Conservation (phyloP, 1,139 yeast species). For the Taphrina sp. region DNA sequence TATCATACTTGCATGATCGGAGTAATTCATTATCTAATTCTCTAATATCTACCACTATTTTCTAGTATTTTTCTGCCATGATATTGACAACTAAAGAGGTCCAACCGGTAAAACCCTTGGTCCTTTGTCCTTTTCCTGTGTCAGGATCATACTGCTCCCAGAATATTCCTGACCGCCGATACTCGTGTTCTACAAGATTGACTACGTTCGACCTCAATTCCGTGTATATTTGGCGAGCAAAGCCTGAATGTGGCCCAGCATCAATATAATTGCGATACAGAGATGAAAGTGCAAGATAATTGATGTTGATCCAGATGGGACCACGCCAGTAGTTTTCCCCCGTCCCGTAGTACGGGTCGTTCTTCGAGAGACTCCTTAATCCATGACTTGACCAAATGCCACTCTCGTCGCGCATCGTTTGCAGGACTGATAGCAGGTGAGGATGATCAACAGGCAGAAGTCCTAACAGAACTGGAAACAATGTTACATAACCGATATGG, state of each 20-base stretch:
- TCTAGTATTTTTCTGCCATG: constrained; percentile 50
- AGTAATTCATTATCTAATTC: no score
- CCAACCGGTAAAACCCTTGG: constrained; percentile 93
- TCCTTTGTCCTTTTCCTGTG: constrained; percentile 75
- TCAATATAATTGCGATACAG: constrained; percentile 48
- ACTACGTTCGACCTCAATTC: constrained; percentile 66
- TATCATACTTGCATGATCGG: no score
- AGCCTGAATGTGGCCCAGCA: constrained; percentile 42
- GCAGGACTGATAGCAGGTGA: constrained; percentile 54
- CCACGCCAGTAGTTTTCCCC: constrained; percentile 97
- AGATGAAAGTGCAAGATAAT: constrained; percentile 74
- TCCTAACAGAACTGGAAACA: constrained; percentile 80
- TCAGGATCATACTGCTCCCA: constrained; percentile 81
- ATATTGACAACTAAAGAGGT: constrained; percentile 75
- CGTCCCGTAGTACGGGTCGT: constrained; percentile 64
- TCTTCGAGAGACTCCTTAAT: constrained; percentile 72
- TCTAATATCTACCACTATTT: no score
- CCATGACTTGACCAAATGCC: constrained; percentile 80
- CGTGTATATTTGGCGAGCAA: constrained; percentile 54
- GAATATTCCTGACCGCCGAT: constrained; percentile 74
- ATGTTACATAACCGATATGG: constrained; percentile 81
- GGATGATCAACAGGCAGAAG: constrained; percentile 57
- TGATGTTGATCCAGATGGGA: constrained; percentile 89
- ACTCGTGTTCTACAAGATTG: constrained; percentile 62
- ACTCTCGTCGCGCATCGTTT: constrained; percentile 63